These are phyloP conservation scores for Aulographum hederae DNA, from an alignment of 2,329 filamentous ascomycete genomes.

Conservation along the genomic window DNA sequence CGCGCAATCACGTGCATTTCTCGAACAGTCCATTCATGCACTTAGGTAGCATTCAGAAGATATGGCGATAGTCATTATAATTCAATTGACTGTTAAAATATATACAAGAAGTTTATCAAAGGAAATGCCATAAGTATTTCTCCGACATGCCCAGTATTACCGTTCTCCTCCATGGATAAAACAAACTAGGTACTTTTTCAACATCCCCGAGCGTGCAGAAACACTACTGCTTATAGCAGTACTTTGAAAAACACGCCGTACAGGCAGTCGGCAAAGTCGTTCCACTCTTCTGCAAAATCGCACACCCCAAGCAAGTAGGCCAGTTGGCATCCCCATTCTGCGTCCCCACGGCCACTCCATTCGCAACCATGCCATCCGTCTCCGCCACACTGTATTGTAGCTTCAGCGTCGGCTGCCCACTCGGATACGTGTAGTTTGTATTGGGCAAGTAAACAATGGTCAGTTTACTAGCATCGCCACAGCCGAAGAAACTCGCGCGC, in stretches of 20 bases:
- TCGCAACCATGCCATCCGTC: slow-evolving; percentile 20
- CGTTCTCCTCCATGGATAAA: too few species aligned
- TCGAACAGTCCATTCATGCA: too few species aligned
- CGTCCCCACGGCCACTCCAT: slow-evolving; percentile 20
- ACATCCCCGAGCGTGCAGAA: too few species aligned
- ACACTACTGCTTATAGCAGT: slow-evolving; percentile 16
- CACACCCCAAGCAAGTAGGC: slow-evolving; percentile 24
- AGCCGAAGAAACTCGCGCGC: slow-evolving; percentile 45
- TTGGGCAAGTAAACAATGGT: slow-evolving; percentile 28
- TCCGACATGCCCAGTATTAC: too few species aligned
- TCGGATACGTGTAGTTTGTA: slow-evolving; percentile 15
- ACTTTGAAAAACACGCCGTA: slow-evolving; percentile 20
- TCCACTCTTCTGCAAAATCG: slow-evolving; percentile 14
- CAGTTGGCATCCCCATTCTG: slow-evolving; percentile 18
- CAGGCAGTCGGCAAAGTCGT: slow-evolving; percentile 16
- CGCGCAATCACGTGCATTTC: too few species aligned
- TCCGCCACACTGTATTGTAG: slow-evolving; percentile 18
- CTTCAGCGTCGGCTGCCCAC: slow-evolving; percentile 14
- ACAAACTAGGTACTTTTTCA: too few species aligned
- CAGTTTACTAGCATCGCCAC: slow-evolving; percentile 19
- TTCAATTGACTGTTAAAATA: too few species aligned
- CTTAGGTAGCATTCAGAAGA: too few species aligned
- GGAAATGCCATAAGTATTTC: too few species aligned
- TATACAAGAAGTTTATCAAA: too few species aligned
- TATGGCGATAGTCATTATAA: too few species aligned